Percentiles rank a stretch among this genome's conserved stretches.
Conservation (phyloP, 2,329 filamentous ascomycete genomes). For the Fonsecaea nubica region DNA sequence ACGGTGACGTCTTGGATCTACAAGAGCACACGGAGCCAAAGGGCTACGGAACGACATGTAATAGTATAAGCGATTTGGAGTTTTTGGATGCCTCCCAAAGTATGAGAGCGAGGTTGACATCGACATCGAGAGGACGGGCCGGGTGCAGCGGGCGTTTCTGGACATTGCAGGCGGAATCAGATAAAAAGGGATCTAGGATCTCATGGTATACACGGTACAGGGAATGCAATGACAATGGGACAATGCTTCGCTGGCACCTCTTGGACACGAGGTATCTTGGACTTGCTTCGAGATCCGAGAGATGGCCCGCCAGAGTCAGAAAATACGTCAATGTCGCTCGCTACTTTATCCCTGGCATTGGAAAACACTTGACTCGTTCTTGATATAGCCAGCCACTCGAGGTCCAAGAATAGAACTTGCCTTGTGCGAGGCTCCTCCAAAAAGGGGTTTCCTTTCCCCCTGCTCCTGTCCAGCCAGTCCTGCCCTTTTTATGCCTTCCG, state of each 20-base stretch:
- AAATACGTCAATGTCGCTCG: too few relatives aligned
- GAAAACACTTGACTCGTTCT: not conserved
- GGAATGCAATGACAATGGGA: not conserved
- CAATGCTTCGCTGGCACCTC: not conserved
- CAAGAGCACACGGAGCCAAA: not conserved
- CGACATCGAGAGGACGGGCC: too few relatives aligned
- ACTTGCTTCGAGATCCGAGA: not conserved
- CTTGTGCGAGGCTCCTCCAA: too few relatives aligned
- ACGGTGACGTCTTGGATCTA: slow-evolving; percentile 42
- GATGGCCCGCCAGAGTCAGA: not conserved
- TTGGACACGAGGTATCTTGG: not conserved
- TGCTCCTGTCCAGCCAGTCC: too few relatives aligned
- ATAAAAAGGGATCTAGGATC: not conserved
- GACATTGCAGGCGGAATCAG: not conserved
- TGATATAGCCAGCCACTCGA: too few relatives aligned
- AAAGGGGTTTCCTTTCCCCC: too few relatives aligned
- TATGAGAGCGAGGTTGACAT: too few relatives aligned
- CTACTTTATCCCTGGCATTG: not conserved
- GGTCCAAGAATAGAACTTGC: too few relatives aligned
- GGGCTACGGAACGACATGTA: not conserved
- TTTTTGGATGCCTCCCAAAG: not conserved
- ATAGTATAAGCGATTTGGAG: not conserved
- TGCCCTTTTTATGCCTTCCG: too few relatives aligned
- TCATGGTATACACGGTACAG: not conserved
- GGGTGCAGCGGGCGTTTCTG: too few relatives aligned